These are phyloP conservation scores for Evernia prunastri DNA, from an alignment of 495 filamentous ascomycete species.

Conservation along the genomic window DNA sequence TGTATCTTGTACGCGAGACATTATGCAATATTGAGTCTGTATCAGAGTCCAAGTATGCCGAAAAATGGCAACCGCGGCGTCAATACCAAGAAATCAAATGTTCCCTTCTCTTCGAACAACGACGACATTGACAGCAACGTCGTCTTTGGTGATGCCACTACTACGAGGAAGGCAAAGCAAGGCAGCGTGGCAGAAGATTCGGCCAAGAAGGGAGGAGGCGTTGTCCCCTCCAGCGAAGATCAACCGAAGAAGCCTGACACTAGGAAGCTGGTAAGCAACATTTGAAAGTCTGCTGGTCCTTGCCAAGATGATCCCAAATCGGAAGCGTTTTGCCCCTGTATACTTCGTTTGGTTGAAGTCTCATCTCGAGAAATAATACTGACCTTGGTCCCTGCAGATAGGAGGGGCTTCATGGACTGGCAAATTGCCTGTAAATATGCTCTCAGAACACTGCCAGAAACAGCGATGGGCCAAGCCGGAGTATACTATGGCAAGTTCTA, in stretches of 20 bases:
- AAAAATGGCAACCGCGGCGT: slow-evolving; percentile 24
- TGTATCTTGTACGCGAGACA: background rate
- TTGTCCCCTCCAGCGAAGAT: slow-evolving; percentile 39
- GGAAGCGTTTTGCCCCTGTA: background rate
- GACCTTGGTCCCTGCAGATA: slow-evolving; percentile 41
- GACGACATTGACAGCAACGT: slow-evolving; percentile 54
- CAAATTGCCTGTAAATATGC: slow-evolving; percentile 86
- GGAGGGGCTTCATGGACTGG: slow-evolving; percentile 96
- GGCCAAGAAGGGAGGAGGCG: slow-evolving; percentile 40
- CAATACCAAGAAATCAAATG: slow-evolving; percentile 22
- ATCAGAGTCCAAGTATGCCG: slow-evolving; percentile 17
- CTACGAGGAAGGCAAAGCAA: slow-evolving; percentile 37
- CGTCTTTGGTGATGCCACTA: slow-evolving; percentile 60
- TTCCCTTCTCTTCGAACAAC: slow-evolving; percentile 15
- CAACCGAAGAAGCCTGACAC: slow-evolving; percentile 70
- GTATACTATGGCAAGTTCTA: slow-evolving; percentile 62
- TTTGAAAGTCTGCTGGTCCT: background rate
- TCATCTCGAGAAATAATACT: background rate
- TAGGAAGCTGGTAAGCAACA: slow-evolving; percentile 51
- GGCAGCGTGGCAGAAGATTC: slow-evolving; percentile 30
- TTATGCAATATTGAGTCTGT: slow-evolving; percentile 2
- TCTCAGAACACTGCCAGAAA: slow-evolving; percentile 91
- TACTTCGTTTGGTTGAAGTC: background rate
- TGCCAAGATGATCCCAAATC: background rate
- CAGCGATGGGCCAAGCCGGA: slow-evolving; percentile 93